These are phyloP conservation scores for Vitis hybrid DNA, from an alignment of 177 flowering plant species.

Conservation along the genomic window DNA sequence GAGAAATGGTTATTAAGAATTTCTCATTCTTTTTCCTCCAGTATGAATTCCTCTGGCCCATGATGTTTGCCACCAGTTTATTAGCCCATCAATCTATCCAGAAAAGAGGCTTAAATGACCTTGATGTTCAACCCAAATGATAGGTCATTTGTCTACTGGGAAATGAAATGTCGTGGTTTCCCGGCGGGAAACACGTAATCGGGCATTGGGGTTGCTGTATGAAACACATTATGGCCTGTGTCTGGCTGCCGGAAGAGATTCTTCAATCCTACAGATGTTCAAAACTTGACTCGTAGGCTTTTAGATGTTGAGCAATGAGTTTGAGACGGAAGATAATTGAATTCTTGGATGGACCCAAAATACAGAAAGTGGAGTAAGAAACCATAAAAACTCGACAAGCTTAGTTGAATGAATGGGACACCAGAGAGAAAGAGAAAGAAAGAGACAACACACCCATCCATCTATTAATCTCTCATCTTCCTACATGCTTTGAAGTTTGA, in stretches of 20 bases:
- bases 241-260: too few species aligned
- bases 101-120: too few species aligned
- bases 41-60: background rate
- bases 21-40: background rate
- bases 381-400: background rate
- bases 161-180: too few species aligned
- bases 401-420: background rate
- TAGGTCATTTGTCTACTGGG: too few species aligned
- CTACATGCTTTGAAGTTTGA: too few species aligned
- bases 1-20: conserved; percentile 13
- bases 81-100: background rate
- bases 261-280: too few species aligned
- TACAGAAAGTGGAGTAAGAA: background rate
- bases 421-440: background rate
- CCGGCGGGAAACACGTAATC: too few species aligned
- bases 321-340: background rate
- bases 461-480: background rate
- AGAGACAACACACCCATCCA: conserved; percentile 11
- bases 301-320: background rate
- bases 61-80: background rate
- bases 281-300: too few species aligned
- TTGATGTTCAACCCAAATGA: too few species aligned
- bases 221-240: too few species aligned
- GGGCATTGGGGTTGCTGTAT: too few species aligned
- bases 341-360: background rate